Conservation (phyloP, 768 basidiomycete species). For the Termitomyces sp. region DNA sequence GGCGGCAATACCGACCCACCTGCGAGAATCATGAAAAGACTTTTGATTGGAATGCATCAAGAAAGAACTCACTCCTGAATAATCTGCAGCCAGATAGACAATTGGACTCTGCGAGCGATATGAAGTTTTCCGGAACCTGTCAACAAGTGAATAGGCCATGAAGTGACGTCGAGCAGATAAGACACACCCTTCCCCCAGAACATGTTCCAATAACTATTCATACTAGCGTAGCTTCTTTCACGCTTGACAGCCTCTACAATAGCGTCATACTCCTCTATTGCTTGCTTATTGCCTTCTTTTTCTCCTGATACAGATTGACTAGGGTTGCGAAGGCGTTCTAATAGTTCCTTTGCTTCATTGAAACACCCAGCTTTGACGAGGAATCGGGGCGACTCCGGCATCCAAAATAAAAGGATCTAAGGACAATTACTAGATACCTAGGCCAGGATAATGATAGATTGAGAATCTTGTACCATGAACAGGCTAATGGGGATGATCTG, state of each 20-base stretch:
- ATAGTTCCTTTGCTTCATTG: constrained; percentile 30
- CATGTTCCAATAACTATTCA: constrained; percentile 38
- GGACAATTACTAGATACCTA: neutral
- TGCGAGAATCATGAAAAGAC: constrained; percentile 1
- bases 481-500: constrained; percentile 33
- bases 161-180: neutral
- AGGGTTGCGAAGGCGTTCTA: constrained; percentile 27
- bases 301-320: constrained; percentile 2
- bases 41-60: neutral
- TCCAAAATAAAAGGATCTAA: constrained; percentile 27
- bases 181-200: constrained; percentile 33
- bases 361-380: constrained; percentile 32
- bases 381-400: constrained; percentile 33
- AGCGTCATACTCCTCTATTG: constrained; percentile 27
- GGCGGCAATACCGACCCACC: constrained; percentile 40
- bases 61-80: constrained; percentile 29
- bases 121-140: constrained; percentile 31
- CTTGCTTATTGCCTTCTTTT: constrained; percentile 16
- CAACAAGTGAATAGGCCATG: neutral
- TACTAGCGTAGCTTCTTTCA: constrained; percentile 32
- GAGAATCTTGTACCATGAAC: constrained; percentile 27
- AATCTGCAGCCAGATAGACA: constrained; percentile 40
- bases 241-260: constrained; percentile 31
- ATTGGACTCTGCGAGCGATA: constrained; percentile 34
- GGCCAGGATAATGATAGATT: neutral